Percentiles rank a stretch among this genome's conserved stretches.
phyloP scores from a whole-genome alignment of 257 asterid species.

The Cinchona pubescens region DNA sequence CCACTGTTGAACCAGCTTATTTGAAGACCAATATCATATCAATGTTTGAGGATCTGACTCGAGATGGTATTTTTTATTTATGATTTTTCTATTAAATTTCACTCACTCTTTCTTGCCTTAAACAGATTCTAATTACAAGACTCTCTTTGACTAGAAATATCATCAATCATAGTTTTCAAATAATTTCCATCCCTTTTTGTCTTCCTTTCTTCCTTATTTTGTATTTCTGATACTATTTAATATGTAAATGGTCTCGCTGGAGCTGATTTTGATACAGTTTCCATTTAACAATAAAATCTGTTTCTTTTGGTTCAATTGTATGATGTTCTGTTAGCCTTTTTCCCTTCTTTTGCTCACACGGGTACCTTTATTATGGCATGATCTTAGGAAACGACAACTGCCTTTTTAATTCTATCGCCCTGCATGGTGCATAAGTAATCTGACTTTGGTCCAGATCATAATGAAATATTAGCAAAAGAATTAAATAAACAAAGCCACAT shows the following conservation, averaged over 20 bases:
- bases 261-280: too few relatives aligned
- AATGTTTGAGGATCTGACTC: slow-evolving; percentile 51
- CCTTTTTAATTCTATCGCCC: neutral
- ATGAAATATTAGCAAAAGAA: neutral
- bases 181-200: neutral
- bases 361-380: neutral
- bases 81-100: neutral
- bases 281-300: neutral
- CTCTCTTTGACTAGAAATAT: slow-evolving; percentile 1
- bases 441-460: neutral
- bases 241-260: too few relatives aligned
- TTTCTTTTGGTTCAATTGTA: neutral
- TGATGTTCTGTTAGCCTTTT: too few relatives aligned
- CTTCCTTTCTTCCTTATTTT: neutral
- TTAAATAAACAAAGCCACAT: neutral
- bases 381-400: neutral
- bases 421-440: neutral
- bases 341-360: neutral
- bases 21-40: slow-evolving; percentile 47
- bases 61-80: slow-evolving; percentile 33
- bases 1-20: slow-evolving; percentile 45
- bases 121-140: neutral
- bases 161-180: neutral
- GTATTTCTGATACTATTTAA: neutral
- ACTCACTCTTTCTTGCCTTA: neutral